Percentiles rank a stretch among this genome's conserved stretches.
phyloP scores from a whole-genome alignment of 208 protist species.

The Crithidia brevicula region DNA sequence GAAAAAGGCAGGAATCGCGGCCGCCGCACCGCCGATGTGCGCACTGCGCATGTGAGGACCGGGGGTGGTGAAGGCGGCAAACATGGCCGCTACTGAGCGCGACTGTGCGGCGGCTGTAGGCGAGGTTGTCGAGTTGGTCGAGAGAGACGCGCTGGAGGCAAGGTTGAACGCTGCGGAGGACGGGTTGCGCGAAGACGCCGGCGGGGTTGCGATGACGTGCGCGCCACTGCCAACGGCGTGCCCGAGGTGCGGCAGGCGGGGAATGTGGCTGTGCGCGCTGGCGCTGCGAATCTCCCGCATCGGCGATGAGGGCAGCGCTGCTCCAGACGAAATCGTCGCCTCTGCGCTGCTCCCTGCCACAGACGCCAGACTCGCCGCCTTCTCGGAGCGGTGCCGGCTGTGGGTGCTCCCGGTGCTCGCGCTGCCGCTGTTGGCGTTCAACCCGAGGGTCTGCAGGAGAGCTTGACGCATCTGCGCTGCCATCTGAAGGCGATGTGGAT shows the following conservation, averaged over 20 bases:
- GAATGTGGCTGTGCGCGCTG: conserved; percentile 6
- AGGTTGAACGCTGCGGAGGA: conserved; percentile 3
- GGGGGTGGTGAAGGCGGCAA: conserved; percentile 11
- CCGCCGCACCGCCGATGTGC: background rate
- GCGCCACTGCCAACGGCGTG: background rate
- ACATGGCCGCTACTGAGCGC: conserved; percentile 8
- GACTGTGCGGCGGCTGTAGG: conserved; percentile 3
- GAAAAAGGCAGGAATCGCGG: background rate
- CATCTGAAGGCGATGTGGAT: conserved; percentile 7
- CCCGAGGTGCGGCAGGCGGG: background rate
- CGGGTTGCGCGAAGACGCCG: conserved; percentile 1
- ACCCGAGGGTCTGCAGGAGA: conserved; percentile 11
- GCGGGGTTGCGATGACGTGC: conserved; percentile 14
- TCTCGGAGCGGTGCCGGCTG: conserved; percentile 1
- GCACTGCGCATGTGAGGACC: background rate
- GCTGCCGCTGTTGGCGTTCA: background rate
- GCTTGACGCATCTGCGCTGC: conserved; percentile 18
- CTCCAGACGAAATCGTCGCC: background rate
- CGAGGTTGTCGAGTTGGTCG: conserved; percentile 16
- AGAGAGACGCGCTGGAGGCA: conserved; percentile 12
- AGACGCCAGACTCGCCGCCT: conserved; percentile 5
- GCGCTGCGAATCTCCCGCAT: conserved; percentile 3
- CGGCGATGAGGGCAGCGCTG: background rate
- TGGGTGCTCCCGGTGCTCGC: background rate
- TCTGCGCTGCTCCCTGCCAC: conserved; percentile 5